Evolutionary conservation across 2,329 filamentous ascomycete genomes (phyloP), one percentile per base, ranked within the genome.

Genomic region (Ascocoryne sarcoides): DNA sequence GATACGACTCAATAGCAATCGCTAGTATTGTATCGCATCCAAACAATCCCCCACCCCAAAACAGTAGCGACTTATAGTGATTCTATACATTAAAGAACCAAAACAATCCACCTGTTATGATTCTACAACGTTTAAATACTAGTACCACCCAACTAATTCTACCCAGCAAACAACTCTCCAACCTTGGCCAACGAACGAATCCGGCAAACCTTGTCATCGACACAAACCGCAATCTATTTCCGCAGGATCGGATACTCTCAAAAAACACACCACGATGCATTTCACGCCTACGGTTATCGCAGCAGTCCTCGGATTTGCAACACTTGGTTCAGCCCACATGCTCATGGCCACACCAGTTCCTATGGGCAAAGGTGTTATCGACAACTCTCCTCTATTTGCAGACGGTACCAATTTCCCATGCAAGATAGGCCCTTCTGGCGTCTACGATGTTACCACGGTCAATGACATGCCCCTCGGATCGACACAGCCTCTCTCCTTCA

Each of bases 381-480:
- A 68, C 62, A 90, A 84, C 62, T 64, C 65, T 3, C 90, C 92
- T 1, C 68, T 95, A 0, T 52, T 58, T 0, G 61, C 63, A 0
- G 58, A 59, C 28, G 84, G 84, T 0, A 65, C 63, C 28, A 67
- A 95, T 59, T 98, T 84, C 58, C 92, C 92, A 0, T 96, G 92
- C 76, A 89, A 95, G 61, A 7, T 26, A 12, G 62, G 71, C 37
- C 65, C 72, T 5, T n/a, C 51, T 0, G 67, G 65, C 0, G 61
- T 58, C 35, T 71, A 73, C 4, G 64, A 70, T 0, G 64, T 67
- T 1, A 63, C 68, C 1, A 64, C 63, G 4, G 60, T 56, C 1
- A 86, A 85, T 52, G 58, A 66, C 1, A 84, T 83, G 62, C 65
- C 70, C 0, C 70, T 82, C 10, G 86, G 86, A 3, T 71, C 74